A percentile compares a stretch with the other conserved stretches of the same genome.
Evolutionary conservation across 192 early-diverging fungal genomes (phyloP).

Genomic region (Funneliformis mosseae): DNA sequence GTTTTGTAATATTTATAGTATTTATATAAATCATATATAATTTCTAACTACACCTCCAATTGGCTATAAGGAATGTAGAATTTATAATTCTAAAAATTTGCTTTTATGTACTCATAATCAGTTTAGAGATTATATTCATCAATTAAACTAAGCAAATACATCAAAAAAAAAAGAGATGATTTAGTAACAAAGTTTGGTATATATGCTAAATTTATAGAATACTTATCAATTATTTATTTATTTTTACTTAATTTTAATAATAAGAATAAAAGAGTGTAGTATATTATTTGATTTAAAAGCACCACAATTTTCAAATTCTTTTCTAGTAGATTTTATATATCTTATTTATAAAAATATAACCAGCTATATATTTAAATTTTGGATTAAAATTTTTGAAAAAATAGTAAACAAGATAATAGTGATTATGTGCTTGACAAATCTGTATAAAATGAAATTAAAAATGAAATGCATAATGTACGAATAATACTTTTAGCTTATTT

Average conservation of each 20-base stretch:
- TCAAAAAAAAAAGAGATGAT: too few species aligned
- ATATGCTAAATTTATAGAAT: too few species aligned
- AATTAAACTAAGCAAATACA: background rate
- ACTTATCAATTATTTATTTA: too few species aligned
- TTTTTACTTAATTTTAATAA: too few species aligned
- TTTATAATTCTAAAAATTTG: conserved; percentile 2
- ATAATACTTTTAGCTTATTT: background rate
- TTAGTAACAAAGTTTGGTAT: background rate
- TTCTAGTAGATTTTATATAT: background rate
- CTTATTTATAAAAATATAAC: background rate
- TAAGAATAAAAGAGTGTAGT: background rate
- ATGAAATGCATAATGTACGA: background rate
- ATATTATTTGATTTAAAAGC: conserved; percentile 4
- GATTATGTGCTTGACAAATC: background rate
- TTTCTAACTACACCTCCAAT: background rate
- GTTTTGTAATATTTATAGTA: background rate
- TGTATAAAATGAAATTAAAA: background rate
- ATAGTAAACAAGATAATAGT: background rate
- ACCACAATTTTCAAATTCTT: background rate
- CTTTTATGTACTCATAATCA: background rate
- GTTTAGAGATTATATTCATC: background rate
- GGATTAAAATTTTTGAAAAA: background rate
- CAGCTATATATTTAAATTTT: background rate
- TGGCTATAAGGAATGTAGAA: background rate
- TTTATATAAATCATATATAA: conserved; percentile 13